A percentile compares a stretch with the other conserved stretches of the same genome.
Conservation (phyloP, 768 basidiomycete genomes). For the Mycena galopus region DNA sequence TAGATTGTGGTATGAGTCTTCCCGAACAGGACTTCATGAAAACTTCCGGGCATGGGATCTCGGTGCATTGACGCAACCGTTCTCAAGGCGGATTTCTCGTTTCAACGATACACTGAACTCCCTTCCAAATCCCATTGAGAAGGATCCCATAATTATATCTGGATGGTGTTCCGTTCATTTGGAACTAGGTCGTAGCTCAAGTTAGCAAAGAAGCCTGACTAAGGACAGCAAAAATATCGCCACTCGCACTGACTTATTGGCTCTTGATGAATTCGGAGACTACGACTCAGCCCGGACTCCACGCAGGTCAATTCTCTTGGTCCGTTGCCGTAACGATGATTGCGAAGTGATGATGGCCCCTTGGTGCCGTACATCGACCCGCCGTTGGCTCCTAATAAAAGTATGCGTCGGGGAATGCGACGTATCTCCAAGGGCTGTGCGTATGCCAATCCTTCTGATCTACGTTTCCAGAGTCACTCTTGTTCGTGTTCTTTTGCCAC, state of each 20-base stretch:
- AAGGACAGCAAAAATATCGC: neutral
- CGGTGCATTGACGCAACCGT: neutral
- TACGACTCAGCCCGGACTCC: neutral
- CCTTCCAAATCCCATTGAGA: neutral
- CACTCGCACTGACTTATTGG: no score
- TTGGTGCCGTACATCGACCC: neutral
- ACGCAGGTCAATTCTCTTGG: no score
- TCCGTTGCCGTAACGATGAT: neutral
- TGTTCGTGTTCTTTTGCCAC: conserved; percentile 8
- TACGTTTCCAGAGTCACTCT: neutral
- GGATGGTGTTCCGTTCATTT: neutral
- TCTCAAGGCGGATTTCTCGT: neutral
- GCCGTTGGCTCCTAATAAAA: neutral
- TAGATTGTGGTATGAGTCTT: neutral
- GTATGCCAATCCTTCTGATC: conserved; percentile 14
- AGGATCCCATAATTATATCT: neutral
- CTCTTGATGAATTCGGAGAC: neutral
- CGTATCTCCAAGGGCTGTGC: conserved; percentile 23
- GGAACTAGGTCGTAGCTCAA: neutral
- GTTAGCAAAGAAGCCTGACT: neutral
- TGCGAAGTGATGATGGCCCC: neutral
- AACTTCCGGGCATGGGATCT: neutral
- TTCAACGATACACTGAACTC: neutral
- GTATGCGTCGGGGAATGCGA: conserved; percentile 24
- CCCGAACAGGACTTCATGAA: neutral